Conservation (phyloP, 139 green algal genomes). For the Chlorella sp. region DNA sequence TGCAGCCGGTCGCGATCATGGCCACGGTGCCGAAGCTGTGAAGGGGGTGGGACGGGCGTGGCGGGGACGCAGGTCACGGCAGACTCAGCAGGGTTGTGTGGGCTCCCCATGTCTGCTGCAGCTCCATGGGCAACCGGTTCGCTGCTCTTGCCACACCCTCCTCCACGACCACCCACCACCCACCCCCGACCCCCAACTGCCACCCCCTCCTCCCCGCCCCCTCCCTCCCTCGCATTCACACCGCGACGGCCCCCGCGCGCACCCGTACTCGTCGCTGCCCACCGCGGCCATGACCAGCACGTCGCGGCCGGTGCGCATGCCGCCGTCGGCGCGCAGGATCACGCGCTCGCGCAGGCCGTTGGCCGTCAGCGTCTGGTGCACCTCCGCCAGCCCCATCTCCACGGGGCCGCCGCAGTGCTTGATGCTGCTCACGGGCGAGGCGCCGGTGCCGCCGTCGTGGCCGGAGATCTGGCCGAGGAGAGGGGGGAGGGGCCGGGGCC, state of each 20-base stretch:
- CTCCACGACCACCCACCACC: no score
- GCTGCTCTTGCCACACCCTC: no score
- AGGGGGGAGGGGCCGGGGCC: constrained; percentile 18
- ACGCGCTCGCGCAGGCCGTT: constrained; percentile 97
- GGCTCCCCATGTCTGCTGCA: no score
- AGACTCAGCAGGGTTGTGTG: no score
- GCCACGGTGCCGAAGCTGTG: constrained; percentile 96
- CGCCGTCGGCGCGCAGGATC: constrained; percentile 91
- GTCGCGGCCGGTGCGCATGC: constrained; percentile 90
- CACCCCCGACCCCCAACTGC: no score
- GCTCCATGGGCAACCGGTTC: no score
- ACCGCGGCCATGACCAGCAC: constrained; percentile 90
- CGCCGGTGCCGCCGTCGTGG: constrained; percentile 97
- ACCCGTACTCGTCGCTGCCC: constrained; percentile 97
- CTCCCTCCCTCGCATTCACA: no score
- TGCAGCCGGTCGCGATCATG: constrained; percentile 99
- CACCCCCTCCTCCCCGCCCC: no score
- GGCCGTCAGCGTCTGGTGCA: constrained; percentile 79
- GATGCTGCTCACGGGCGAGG: constrained; percentile 96
- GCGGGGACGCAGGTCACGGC: no score
- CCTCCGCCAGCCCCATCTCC: constrained; percentile 95
- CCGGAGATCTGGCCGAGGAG: constrained; percentile 81
- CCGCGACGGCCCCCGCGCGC: no score
- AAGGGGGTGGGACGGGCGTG: no score
- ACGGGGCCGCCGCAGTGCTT: constrained; percentile 98